Conservation (phyloP, 306 rosid species). For the Cyclanthera cordifolia region DNA sequence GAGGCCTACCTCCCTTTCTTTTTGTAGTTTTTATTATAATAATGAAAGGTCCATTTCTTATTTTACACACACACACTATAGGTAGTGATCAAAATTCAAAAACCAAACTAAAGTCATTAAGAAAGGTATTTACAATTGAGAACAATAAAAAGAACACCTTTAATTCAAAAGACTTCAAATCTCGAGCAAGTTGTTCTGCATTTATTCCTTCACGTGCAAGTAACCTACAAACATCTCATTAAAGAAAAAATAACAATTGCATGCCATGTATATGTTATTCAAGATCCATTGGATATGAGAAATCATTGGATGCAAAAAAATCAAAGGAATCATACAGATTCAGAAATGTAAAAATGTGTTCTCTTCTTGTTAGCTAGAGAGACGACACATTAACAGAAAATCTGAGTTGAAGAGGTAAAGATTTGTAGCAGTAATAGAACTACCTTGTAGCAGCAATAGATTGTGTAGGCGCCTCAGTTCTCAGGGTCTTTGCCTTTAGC, state of each 20-base stretch:
- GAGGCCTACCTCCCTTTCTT: not conserved
- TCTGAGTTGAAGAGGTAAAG: not conserved
- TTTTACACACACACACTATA: not conserved
- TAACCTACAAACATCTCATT: slow-evolving; percentile 39
- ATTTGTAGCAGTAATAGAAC: slow-evolving; percentile 4
- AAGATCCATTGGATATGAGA: not conserved
- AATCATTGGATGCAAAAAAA: not conserved
- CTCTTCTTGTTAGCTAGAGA: not conserved
- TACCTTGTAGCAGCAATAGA: slow-evolving; percentile 95
- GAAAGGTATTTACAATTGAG: not conserved
- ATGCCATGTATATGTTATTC: not conserved
- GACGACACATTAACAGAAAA: not conserved
- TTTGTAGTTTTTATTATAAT: not conserved
- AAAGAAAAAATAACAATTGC: not conserved
- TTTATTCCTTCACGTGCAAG: slow-evolving; percentile 98
- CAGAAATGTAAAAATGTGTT: not conserved
- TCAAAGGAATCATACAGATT: not conserved
- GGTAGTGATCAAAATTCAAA: not conserved
- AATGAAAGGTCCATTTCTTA: not conserved
- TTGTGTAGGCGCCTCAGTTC: slow-evolving; percentile 84
- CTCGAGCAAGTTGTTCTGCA: slow-evolving; percentile 98
- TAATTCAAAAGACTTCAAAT: slow-evolving; percentile 91
- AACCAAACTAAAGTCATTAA: not conserved
- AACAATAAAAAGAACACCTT: slow-evolving; percentile 33
- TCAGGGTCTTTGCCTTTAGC: slow-evolving; percentile 79